phyloP scores from a whole-genome alignment of 495 filamentous ascomycete species.

The Annulohypoxylon stygium region DNA sequence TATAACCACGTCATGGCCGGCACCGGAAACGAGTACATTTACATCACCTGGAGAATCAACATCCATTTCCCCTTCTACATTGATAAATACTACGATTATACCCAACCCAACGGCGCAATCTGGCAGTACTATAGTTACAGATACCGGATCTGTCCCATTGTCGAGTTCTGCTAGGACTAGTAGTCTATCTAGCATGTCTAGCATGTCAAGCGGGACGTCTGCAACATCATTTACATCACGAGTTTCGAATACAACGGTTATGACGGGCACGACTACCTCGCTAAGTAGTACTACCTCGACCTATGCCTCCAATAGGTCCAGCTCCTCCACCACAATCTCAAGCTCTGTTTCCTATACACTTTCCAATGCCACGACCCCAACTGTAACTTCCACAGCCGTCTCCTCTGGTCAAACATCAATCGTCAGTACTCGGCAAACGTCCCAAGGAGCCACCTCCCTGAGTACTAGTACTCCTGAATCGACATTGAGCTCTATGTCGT shows the following conservation, averaged over 20 bases:
- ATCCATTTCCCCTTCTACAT: slow-evolving; percentile 42
- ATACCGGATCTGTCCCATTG: neutral
- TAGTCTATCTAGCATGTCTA: neutral
- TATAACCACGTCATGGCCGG: slow-evolving; percentile 15
- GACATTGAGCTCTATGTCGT: slow-evolving; percentile 23
- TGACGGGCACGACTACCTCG: neutral
- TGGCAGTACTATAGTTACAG: slow-evolving; percentile 10
- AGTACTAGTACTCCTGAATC: slow-evolving; percentile 13
- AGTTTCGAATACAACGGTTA: slow-evolving; percentile 24
- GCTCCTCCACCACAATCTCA: slow-evolving; percentile 4
- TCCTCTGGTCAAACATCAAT: slow-evolving; percentile 11
- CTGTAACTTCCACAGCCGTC: slow-evolving; percentile 9
- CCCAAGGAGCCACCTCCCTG: neutral
- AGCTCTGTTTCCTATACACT: slow-evolving; percentile 40
- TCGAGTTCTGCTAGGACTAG: slow-evolving; percentile 13
- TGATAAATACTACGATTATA: slow-evolving; percentile 42
- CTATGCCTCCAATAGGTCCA: neutral
- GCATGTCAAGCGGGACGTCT: slow-evolving; percentile 12
- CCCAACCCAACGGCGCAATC: slow-evolving; percentile 39
- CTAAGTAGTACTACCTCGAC: neutral
- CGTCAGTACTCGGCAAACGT: slow-evolving; percentile 20
- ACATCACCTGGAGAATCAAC: slow-evolving; percentile 16
- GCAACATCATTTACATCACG: slow-evolving; percentile 7
- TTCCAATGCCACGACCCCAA: slow-evolving; percentile 37
- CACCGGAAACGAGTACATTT: slow-evolving; percentile 23